A percentile compares a stretch with the other conserved stretches of the same genome.
These are phyloP conservation scores for Ramalina peruviana DNA, from an alignment of 495 filamentous ascomycete species.

Conservation along the genomic window DNA sequence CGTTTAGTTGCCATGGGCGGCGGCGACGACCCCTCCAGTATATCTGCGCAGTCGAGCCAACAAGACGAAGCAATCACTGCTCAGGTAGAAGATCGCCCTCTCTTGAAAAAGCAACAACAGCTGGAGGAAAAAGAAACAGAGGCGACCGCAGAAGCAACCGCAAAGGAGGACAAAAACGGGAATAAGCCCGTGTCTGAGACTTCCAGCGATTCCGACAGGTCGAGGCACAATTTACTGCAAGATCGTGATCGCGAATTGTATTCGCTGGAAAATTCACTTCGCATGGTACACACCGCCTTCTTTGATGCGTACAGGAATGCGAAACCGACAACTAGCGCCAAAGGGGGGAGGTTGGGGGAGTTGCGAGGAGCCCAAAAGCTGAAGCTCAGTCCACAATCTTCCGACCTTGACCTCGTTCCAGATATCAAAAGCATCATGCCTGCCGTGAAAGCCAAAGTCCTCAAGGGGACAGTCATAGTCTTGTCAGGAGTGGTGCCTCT, in stretches of 20 bases:
- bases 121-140: conserved; percentile 60
- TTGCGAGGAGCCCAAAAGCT: conserved; percentile 40
- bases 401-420: conserved; percentile 57
- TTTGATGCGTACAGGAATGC: conserved; percentile 59
- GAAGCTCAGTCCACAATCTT: conserved; percentile 26
- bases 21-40: conserved; percentile 52
- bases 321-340: conserved; percentile 24
- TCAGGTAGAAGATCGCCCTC: conserved; percentile 74
- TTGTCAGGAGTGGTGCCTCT: conserved; percentile 83
- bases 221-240: conserved; percentile 65
- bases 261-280: conserved; percentile 57
- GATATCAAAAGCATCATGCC: conserved; percentile 77
- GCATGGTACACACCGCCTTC: conserved; percentile 60
- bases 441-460: conserved; percentile 54
- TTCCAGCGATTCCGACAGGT: conserved; percentile 29
- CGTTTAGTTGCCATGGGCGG: conserved; percentile 66
- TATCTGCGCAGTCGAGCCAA: conserved; percentile 62
- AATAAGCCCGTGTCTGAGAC: conserved; percentile 28
- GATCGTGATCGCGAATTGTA: conserved; percentile 74
- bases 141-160: conserved; percentile 30
- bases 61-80: conserved; percentile 76
- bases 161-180: conserved; percentile 13
- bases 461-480: conserved; percentile 57
- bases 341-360: conserved; percentile 46
- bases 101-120: conserved; percentile 76